phyloP scores from a whole-genome alignment of 2,329 filamentous ascomycete species.

The Cercospora nicotianae region DNA sequence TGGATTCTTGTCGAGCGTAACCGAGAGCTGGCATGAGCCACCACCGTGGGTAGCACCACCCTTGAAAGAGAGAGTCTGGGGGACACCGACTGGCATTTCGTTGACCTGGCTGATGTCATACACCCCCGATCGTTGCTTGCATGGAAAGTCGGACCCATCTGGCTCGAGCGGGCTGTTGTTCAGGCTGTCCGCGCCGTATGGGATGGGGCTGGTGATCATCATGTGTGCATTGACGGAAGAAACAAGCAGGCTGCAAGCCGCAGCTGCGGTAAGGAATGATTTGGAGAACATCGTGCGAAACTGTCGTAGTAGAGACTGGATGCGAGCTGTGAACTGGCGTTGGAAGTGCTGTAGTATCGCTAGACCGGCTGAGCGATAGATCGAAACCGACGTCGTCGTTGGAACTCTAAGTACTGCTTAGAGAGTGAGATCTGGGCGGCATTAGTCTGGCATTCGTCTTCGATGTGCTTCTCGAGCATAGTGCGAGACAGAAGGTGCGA shows the following conservation, averaged over 20 bases:
- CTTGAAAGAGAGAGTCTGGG: slow-evolving; percentile 62
- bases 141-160: slow-evolving; percentile 68
- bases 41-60: slow-evolving; percentile 82
- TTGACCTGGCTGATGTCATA: slow-evolving; percentile 57
- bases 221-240: slow-evolving; percentile 65
- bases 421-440: background rate
- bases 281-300: slow-evolving; percentile 26
- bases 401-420: background rate
- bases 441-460: background rate
- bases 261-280: slow-evolving; percentile 21
- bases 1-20: slow-evolving; percentile 76
- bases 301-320: slow-evolving; percentile 22
- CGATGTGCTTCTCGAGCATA: slow-evolving; percentile 2
- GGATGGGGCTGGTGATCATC: slow-evolving; percentile 66
- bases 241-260: slow-evolving; percentile 24
- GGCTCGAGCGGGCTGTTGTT: slow-evolving; percentile 65
- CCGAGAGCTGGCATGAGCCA: slow-evolving; percentile 82
- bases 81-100: slow-evolving; percentile 62
- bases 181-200: slow-evolving; percentile 58
- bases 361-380: slow-evolving; percentile 30
- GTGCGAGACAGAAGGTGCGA: background rate
- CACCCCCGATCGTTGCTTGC: slow-evolving; percentile 61
- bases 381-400: background rate
- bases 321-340: slow-evolving; percentile 25
- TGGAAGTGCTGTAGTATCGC: slow-evolving; percentile 22